phyloP scores from a whole-genome alignment of 345 rosid genomes.

The Citrus mangshanensis region DNA sequence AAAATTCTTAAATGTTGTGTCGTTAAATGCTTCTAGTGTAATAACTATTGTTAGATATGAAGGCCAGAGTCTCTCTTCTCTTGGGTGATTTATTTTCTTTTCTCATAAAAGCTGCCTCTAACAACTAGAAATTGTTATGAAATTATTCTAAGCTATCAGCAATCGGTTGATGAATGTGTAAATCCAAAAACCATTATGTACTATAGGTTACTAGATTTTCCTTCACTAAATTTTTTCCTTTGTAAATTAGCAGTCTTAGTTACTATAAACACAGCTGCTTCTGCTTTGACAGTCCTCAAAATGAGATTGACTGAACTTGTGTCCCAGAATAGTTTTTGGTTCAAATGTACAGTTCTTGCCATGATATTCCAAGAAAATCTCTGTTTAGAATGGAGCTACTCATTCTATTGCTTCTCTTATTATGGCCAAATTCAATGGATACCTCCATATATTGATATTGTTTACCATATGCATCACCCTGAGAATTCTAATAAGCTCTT shows the following conservation, averaged over 20 bases:
- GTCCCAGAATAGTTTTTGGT: not conserved
- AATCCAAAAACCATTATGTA: not conserved
- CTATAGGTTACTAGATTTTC: not conserved
- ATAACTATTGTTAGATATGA: not conserved
- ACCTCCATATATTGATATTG: not conserved
- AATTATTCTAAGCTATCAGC: not conserved
- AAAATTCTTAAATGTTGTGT: conserved; percentile 1
- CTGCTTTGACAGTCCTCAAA: not conserved
- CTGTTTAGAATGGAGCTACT: not conserved
- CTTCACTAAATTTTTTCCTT: not conserved
- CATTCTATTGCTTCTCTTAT: conserved; percentile 1
- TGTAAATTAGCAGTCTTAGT: not conserved
- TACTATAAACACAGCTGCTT: not conserved
- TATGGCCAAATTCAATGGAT: not conserved
- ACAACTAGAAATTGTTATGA: not conserved
- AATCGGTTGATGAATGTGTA: not conserved
- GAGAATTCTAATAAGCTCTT: not conserved
- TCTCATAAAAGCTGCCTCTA: not conserved
- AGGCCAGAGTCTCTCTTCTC: not conserved
- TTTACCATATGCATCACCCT: not conserved
- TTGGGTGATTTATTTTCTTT: not conserved
- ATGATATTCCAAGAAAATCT: not conserved
- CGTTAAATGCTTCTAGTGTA: not conserved
- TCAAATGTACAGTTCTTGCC: not conserved
- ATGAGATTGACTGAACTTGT: not conserved